phyloP scores from a whole-genome alignment of 371 early-diverging fungal genomes.

The Blakeslea trispora region DNA sequence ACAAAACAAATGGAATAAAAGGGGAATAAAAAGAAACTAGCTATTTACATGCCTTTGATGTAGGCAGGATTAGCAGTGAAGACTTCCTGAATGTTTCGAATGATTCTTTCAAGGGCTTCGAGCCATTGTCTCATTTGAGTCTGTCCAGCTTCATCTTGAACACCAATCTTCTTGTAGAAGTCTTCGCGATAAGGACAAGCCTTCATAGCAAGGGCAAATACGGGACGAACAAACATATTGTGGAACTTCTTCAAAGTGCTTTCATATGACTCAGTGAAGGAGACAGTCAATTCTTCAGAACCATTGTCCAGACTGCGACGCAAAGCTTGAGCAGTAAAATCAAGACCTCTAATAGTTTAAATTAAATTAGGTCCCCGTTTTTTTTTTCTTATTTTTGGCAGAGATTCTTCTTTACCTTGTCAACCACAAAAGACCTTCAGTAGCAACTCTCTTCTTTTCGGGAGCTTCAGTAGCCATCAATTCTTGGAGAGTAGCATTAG shows the following conservation, averaged over 20 bases:
- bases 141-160: conserved; percentile 55
- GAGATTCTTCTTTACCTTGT: conserved; percentile 64
- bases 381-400: conserved; percentile 6
- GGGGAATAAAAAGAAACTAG: neutral
- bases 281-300: conserved; percentile 78
- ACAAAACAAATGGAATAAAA: no score
- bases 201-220: conserved; percentile 90
- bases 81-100: conserved; percentile 43
- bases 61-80: conserved; percentile 47
- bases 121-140: conserved; percentile 73
- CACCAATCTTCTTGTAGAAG: conserved; percentile 87
- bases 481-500: conserved; percentile 78
- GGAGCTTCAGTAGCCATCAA: conserved; percentile 73
- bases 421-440: conserved; percentile 94
- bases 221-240: conserved; percentile 77
- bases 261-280: conserved; percentile 86
- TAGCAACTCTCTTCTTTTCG: conserved; percentile 80
- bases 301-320: conserved; percentile 68
- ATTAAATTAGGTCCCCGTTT: neutral
- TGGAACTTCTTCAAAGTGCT: conserved; percentile 80
- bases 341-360: conserved; percentile 72
- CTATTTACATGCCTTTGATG: conserved; percentile 56
- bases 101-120: conserved; percentile 70
- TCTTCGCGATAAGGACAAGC: conserved; percentile 89
- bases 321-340: conserved; percentile 85